Percentiles rank a stretch among this genome's conserved stretches.
These are phyloP conservation scores for Fusarium globosum DNA, from an alignment of 2,329 filamentous ascomycete species.

Conservation along the genomic window DNA sequence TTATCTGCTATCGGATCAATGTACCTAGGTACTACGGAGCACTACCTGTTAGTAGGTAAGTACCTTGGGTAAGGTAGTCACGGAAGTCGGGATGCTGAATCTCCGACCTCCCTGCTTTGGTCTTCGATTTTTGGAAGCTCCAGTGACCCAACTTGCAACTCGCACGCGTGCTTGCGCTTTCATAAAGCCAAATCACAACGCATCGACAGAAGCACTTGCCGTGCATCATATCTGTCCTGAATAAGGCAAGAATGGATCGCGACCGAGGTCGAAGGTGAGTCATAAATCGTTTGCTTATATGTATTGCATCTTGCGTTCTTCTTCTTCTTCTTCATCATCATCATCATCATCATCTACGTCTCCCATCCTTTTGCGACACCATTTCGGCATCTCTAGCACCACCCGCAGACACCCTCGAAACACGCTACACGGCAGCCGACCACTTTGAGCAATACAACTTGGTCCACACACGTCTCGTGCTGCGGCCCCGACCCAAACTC, in stretches of 20 bases:
- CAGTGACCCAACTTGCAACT: conserved; percentile 26
- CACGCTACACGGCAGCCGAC: background rate
- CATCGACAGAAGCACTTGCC: conserved; percentile 19
- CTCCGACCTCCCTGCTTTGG: conserved; percentile 32
- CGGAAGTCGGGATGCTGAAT: conserved; percentile 38
- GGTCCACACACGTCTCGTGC: background rate
- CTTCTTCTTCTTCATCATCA: background rate
- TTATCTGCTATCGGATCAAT: conserved; percentile 31
- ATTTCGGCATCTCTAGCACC: conserved; percentile 8
- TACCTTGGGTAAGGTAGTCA: background rate
- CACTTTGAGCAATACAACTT: background rate
- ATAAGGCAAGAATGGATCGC: conserved; percentile 48
- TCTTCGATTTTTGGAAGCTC: conserved; percentile 19
- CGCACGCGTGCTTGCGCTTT: conserved; percentile 41
- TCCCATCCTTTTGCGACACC: conserved; percentile 24
- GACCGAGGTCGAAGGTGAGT: conserved; percentile 54
- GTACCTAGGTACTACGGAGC: background rate
- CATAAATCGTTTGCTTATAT: conserved; percentile 13
- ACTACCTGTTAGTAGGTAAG: too few relatives aligned
- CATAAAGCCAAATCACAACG: conserved; percentile 17
- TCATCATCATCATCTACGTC: conserved; percentile 1
- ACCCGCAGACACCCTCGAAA: background rate
- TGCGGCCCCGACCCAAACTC: background rate
- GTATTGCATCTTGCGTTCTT: background rate
- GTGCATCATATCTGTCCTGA: background rate